Conservation (phyloP, 2,329 filamentous ascomycete species). For the Epichloe sp. region DNA sequence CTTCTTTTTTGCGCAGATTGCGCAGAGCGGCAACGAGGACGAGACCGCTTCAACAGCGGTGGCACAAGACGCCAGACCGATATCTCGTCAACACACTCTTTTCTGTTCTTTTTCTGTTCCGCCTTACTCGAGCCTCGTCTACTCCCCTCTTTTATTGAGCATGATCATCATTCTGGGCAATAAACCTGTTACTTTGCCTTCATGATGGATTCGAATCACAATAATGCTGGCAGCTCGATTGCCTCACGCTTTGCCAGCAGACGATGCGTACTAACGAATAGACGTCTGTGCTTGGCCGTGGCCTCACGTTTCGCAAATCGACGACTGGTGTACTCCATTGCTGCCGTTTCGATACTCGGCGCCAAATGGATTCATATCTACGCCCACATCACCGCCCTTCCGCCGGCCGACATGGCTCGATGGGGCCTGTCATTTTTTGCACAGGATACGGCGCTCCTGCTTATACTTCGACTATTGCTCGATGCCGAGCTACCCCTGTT, state of each 20-base stretch:
- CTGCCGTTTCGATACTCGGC: slow-evolving; percentile 16
- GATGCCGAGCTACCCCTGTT: slow-evolving; percentile 9
- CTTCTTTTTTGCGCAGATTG: too few relatives aligned
- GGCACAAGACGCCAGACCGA: too few relatives aligned
- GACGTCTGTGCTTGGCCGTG: slow-evolving; percentile 8
- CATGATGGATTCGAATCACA: neutral
- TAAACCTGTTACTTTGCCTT: neutral
- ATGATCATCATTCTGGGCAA: neutral
- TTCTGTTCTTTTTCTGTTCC: too few relatives aligned
- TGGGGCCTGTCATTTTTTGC: slow-evolving; percentile 23
- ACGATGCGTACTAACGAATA: slow-evolving; percentile 1
- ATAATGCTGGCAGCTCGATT: slow-evolving; percentile 1
- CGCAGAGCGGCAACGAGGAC: too few relatives aligned
- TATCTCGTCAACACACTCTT: too few relatives aligned
- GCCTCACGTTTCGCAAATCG: slow-evolving; percentile 15
- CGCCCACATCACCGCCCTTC: slow-evolving; percentile 18
- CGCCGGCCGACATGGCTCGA: slow-evolving; percentile 14
- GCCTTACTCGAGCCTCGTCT: neutral
- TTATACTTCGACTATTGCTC: slow-evolving; percentile 20
- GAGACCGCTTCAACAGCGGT: too few relatives aligned
- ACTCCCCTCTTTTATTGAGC: neutral
- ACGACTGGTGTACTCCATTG: slow-evolving; percentile 20
- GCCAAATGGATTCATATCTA: slow-evolving; percentile 21
- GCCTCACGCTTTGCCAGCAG: slow-evolving; percentile 1
- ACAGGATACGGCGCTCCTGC: slow-evolving; percentile 19